These are phyloP conservation scores for Kwoniella bestiolae DNA, from an alignment of 768 basidiomycete species.

Conservation along the genomic window DNA sequence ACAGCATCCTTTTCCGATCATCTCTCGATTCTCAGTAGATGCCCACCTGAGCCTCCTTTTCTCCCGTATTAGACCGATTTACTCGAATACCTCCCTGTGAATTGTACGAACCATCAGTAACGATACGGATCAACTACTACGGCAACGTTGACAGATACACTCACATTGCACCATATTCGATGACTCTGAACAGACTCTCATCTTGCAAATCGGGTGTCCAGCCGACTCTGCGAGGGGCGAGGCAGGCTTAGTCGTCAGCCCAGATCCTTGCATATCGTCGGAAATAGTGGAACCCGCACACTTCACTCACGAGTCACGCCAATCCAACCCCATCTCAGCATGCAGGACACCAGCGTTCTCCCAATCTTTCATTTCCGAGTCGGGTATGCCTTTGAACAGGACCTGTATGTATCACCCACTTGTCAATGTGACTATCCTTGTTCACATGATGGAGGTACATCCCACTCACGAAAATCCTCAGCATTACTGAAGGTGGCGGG, in stretches of 20 bases:
- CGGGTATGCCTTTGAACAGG: constrained; percentile 48
- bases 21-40: background rate
- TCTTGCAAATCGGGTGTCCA: constrained; percentile 46
- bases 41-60: background rate
- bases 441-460: background rate
- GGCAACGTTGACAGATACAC: constrained; percentile 17
- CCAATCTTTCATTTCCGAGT: constrained; percentile 48
- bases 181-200: constrained; percentile 47
- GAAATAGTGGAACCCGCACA: background rate
- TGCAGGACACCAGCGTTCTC: constrained; percentile 42
- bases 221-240: constrained; percentile 32
- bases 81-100: constrained; percentile 26
- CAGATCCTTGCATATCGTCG: background rate
- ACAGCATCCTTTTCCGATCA: background rate
- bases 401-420: constrained; percentile 26
- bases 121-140: background rate
- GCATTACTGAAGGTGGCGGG: constrained; percentile 47
- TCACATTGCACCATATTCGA: constrained; percentile 56
- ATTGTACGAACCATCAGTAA: background rate
- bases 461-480: constrained; percentile 49
- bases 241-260: background rate
- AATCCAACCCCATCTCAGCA: constrained; percentile 55
- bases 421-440: background rate
- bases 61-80: background rate
- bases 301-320: constrained; percentile 45